These are phyloP conservation scores for Massospora cicadina DNA, from an alignment of 371 early-diverging fungal genomes.

Conservation along the genomic window DNA sequence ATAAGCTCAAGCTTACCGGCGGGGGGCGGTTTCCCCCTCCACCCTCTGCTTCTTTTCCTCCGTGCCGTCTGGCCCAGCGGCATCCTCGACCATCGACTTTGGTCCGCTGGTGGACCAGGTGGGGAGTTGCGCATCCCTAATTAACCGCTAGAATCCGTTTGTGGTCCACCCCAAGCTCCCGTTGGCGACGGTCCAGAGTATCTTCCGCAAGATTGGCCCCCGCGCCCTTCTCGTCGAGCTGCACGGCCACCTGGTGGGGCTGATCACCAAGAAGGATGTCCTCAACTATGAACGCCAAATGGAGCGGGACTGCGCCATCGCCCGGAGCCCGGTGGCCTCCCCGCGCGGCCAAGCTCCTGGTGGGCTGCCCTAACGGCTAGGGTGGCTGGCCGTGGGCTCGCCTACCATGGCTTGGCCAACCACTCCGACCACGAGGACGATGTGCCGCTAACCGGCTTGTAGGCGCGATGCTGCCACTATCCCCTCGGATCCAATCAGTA, in stretches of 20 bases:
- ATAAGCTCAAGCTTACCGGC: slow-evolving; percentile 27
- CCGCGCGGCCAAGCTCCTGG: neutral
- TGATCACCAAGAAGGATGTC: slow-evolving; percentile 64
- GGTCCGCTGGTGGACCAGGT: slow-evolving; percentile 53
- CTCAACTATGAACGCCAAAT: slow-evolving; percentile 24
- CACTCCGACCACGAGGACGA: neutral
- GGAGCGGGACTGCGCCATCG: neutral
- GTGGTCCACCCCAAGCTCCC: slow-evolving; percentile 61
- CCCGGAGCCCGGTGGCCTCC: neutral
- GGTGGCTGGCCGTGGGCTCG: neutral
- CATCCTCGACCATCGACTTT: slow-evolving; percentile 43
- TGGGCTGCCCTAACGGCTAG: neutral
- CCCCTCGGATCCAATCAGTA: no score
- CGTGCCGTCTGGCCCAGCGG: slow-evolving; percentile 7
- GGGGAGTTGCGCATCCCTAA: slow-evolving; percentile 8
- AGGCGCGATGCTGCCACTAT: neutral
- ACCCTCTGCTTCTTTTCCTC: slow-evolving; percentile 34
- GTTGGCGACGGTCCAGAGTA: slow-evolving; percentile 71
- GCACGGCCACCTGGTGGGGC: slow-evolving; percentile 42
- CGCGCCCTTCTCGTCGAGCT: slow-evolving; percentile 50
- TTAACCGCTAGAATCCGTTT: slow-evolving; percentile 43
- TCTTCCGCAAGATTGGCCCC: slow-evolving; percentile 84
- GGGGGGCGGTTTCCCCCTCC: slow-evolving; percentile 25
- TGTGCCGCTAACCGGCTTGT: neutral
- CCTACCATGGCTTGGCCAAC: neutral